A percentile compares a stretch with the other conserved stretches of the same genome.
phyloP scores from a whole-genome alignment of 192 early-diverging fungal species.

The Geranomyces variabilis region DNA sequence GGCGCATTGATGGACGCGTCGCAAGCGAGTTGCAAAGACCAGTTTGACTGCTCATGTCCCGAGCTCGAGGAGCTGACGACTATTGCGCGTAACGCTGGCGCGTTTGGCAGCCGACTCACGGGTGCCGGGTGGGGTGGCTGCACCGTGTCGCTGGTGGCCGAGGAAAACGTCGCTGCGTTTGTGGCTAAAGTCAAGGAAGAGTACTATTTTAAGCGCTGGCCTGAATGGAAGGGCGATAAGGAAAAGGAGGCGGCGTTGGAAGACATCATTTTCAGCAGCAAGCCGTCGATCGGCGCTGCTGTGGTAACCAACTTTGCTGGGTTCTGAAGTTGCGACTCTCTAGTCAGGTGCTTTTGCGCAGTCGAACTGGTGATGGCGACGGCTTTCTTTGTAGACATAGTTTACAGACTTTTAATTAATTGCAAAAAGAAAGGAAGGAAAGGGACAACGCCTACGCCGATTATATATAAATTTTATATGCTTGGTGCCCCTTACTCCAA shows the following conservation, averaged over 20 bases:
- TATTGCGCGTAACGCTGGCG: conserved; percentile 54
- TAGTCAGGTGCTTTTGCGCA: too few species aligned
- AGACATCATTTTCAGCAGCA: conserved; percentile 46
- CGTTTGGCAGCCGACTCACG: conserved; percentile 82
- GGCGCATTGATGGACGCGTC: conserved; percentile 91
- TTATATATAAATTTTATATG: too few species aligned
- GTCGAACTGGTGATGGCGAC: too few species aligned
- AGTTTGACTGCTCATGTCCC: conserved; percentile 82
- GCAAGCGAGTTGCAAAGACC: conserved; percentile 77
- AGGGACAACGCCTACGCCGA: too few species aligned
- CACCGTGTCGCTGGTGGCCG: conserved; percentile 77
- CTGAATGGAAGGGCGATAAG: conserved; percentile 22
- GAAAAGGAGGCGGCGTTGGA: conserved; percentile 26
- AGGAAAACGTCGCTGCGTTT: conserved; percentile 62
- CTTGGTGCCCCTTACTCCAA: conserved; percentile 40
- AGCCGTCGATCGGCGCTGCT: conserved; percentile 40
- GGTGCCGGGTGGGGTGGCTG: conserved; percentile 96
- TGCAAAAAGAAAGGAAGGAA: too few species aligned
- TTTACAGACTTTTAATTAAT: too few species aligned
- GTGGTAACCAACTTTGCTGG: conserved; percentile 17
- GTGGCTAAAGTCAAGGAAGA: conserved; percentile 65
- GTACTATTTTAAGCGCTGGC: conserved; percentile 53
- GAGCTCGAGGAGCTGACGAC: conserved; percentile 81
- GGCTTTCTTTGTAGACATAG: too few species aligned
- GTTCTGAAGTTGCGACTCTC: too few species aligned